Percentiles rank a stretch among this genome's conserved stretches.
These are phyloP conservation scores for Wickerhamiella vanderwaltii DNA, from an alignment of 805 yeast genomes.

Conservation along the genomic window DNA sequence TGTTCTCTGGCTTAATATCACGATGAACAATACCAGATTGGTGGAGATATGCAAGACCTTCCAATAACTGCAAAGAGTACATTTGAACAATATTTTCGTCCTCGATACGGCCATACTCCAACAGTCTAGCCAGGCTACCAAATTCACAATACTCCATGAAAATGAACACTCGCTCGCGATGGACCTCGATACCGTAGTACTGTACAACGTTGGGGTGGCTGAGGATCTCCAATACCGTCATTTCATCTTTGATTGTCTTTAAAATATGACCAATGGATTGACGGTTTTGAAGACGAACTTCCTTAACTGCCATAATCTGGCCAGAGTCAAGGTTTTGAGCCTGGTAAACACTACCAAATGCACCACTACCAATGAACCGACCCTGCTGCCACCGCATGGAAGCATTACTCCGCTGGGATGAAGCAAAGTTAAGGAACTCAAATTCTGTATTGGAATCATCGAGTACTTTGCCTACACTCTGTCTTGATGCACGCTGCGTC, in stretches of 20 bases:
- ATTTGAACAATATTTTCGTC: constrained; percentile 89
- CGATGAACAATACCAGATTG: constrained; percentile 93
- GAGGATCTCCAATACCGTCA: constrained; percentile 89
- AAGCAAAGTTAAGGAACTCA: constrained; percentile 72
- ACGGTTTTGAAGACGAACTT: constrained; percentile 78
- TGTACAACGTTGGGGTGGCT: constrained; percentile 95
- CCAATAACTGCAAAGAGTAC: constrained; percentile 82
- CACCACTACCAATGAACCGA: constrained; percentile 83
- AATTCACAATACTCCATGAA: constrained; percentile 98
- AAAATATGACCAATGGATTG: constrained; percentile 74
- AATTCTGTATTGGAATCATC: constrained; percentile 82
- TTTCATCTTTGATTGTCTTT: constrained; percentile 85
- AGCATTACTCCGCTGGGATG: constrained; percentile 78
- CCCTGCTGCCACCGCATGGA: constrained; percentile 98
- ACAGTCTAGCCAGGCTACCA: constrained; percentile 72
- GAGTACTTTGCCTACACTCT: constrained; percentile 70
- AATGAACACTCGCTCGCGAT: constrained; percentile 84
- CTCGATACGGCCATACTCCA: constrained; percentile 88
- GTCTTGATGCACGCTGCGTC: constrained; percentile 36
- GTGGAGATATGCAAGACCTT: constrained; percentile 89
- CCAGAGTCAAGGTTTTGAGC: constrained; percentile 91
- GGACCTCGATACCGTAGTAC: constrained; percentile 94
- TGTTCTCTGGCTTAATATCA: constrained; percentile 92
- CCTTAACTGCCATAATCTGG: constrained; percentile 93
- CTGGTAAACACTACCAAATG: constrained; percentile 88